Base-by-base conservation (phyloP, 768 basidiomycete species). In the Psilocybe cubensis region DNA sequence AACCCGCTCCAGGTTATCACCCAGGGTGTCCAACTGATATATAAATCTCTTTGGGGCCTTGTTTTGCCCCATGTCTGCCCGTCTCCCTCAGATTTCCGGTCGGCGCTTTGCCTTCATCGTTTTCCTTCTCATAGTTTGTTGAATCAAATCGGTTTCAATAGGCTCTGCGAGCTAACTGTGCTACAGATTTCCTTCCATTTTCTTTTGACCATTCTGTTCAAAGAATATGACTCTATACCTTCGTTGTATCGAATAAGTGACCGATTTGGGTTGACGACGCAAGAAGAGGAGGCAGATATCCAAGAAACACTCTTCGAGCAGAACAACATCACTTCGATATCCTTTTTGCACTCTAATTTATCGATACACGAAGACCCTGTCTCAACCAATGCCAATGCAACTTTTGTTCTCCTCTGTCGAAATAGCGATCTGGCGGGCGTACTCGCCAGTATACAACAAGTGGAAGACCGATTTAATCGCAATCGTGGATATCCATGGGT, bases 381-480 rank as follows among this genome's bases (percentile, higher is more conserved):
- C 35, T 38, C 35, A 12, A 28, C 60, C 20, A 68, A 83, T 65
- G 89, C 88, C 7, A 92, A 92, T 61, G 92, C 91, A 3, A 88
- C 87, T 0, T 89, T 92, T 66, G 89, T 92, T n/a, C 79, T 92
- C 60, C 82, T 97, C 23, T 83, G 79, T 47, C 70, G 83, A 11
- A 85, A 86, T 65, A 74, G 68, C 20, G 84, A 86, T 55, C 66
- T 86, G n/a, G 60, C 68, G 28, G 80, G 80, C 23, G 82, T 82
- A 29, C 67, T 83, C 27, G 73, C 80, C 27, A 85, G 83, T 56
- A 84, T 89, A 58, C 81, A 82, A 60, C 82, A 84, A 57, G 77
- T 88, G 72, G 95, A 98, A 74, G 87, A 91, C 64, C 76, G 89
- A 25, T 96, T 96, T 74, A 98, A 98, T 76, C 79, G 77, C 59